phyloP scores from a whole-genome alignment of 345 rosid genomes.

The Corymbia maculata region DNA sequence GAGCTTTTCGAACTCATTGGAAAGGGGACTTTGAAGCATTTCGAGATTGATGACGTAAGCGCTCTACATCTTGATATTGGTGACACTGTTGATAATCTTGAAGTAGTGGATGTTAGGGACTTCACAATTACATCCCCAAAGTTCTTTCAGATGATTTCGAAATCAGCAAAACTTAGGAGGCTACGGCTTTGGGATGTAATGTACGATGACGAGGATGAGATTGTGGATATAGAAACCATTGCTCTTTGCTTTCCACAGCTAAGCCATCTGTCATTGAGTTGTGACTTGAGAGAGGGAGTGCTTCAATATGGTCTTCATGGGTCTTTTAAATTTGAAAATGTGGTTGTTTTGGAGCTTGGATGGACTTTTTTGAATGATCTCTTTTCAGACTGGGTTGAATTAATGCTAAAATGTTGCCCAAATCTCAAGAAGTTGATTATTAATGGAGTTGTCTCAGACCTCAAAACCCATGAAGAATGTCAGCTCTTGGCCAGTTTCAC shows the following conservation, averaged over 20 bases:
- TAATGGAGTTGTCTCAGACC: conserved; percentile 59
- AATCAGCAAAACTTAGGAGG: conserved; percentile 55
- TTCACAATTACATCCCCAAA: conserved; percentile 66
- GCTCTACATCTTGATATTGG: conserved; percentile 66
- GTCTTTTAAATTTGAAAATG: conserved; percentile 37
- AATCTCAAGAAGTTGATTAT: conserved; percentile 58
- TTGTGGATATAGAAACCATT: conserved; percentile 59
- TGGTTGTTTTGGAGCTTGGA: conserved; percentile 64
- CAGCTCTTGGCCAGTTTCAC: conserved; percentile 62
- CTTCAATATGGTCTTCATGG: conserved; percentile 58
- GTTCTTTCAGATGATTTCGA: conserved; percentile 69
- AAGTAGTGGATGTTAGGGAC: conserved; percentile 60
- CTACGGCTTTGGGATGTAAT: conserved; percentile 81
- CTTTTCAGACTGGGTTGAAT: conserved; percentile 60
- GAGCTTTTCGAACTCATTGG: conserved; percentile 73
- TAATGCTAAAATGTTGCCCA: conserved; percentile 55
- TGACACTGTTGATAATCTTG: conserved; percentile 54
- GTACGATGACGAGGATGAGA: conserved; percentile 24
- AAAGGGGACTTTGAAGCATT: conserved; percentile 64
- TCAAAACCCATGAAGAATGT: conserved; percentile 53
- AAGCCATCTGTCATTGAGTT: conserved; percentile 57
- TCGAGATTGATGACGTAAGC: conserved; percentile 66
- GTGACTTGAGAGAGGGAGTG: conserved; percentile 51
- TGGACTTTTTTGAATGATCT: conserved; percentile 55
- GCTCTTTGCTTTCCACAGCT: conserved; percentile 61